Evolutionary conservation across 2,329 filamentous ascomycete genomes (phyloP), one percentile per base, ranked within the genome.

Genomic region (Botrytis aclada): DNA sequence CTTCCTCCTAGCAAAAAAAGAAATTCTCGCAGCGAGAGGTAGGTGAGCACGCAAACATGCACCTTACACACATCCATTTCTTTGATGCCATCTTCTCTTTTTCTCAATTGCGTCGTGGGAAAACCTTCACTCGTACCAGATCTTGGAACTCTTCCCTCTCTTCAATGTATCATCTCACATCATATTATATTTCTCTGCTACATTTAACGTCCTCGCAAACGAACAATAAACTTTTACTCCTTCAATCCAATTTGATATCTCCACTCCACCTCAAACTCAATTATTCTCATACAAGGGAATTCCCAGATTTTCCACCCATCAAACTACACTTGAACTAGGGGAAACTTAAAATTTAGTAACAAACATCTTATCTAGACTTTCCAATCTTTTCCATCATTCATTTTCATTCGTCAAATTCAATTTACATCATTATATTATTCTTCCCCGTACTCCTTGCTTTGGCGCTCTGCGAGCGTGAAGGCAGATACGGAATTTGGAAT

Each of bases 281-380:
- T 54, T 16, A 51, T n/a, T 51, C 47, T 29, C n/a, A n/a, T 65
- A 34, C 62, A 65, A 22, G 63, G 43, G 34, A 65, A 34, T 37
- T 47, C 63, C 43, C 29, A 47, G 41, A 29, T 7, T 47, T 37
- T 16, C 47, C 29, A 64, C 22, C 62, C 41, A 47, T 65, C 34
- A 65, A 37, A 47, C 29, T 34, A 34, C 29, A 18, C 29, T 37
- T 25, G 29, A 58, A 29, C 37, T 63, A 69, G 62, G 22, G 34
- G 70, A 58, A 41, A 69, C 63, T 56, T 29, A 18, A 56, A 56
- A 29, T 18, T 29, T 72, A 72, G 54, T 41, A 58, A 16, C 51
- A 39, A 62, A 45, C 20, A 39, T 25, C 47, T 69, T 72, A 72
- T 69, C 70, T 72, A 34, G 39, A 72, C 62, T 72, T n/a, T n/a